Evolutionary conservation across 1,284 basidiomycete genomes (phyloP), one percentile per base, ranked within the genome.

Genomic region (Apiotrichum sp.): DNA sequence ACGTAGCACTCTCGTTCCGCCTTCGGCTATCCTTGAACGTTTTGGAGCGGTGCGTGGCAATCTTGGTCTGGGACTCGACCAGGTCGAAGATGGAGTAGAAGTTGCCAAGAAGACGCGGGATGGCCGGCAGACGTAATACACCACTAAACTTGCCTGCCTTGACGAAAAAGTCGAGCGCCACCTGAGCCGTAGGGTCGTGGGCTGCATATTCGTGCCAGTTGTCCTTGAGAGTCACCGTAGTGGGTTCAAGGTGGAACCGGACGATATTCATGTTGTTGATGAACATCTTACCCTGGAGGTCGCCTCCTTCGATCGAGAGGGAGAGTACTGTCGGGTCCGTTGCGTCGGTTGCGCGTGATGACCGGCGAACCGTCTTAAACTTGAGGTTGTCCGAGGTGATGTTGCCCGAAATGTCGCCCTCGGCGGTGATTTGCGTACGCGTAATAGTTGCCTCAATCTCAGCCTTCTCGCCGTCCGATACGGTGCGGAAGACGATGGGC

Each of bases 231-330:
- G 83, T 82, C 50, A 92, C 82, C 55, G 82, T 79, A 34, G 90
- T 74, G 0, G 91, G 89, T 65, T 88, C 86, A 31, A 89, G 86
- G 87, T 86, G 83, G 72, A 92, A 90, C 55, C 87, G 82, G 33
- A 92, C 75, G 35, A 93, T 76, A 62, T 83, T 83, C 63, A 87
- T 84, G 65, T 86, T 84, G 57, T 89, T 88, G 11, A 89, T 87
- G 67, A 88, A 85, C 31, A 92, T 74, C 35, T 81, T 80, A 10
- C 83, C 81, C 51, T 83, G 79, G 58, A 92, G 70, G 38, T 84
- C 79, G 4, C 87, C 89, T 62, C 84, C 89, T 3, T 85, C 86
- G 78, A 93, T 82, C 10, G 80, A 80, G 50, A 93, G 78, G 61
- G 88, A 84, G 50, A 93, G 74, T 78, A 90, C 83, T 40, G 81